Evolutionary conservation across 1,284 basidiomycete species (phyloP).

Genomic region (Cronartium quercuum): DNA sequence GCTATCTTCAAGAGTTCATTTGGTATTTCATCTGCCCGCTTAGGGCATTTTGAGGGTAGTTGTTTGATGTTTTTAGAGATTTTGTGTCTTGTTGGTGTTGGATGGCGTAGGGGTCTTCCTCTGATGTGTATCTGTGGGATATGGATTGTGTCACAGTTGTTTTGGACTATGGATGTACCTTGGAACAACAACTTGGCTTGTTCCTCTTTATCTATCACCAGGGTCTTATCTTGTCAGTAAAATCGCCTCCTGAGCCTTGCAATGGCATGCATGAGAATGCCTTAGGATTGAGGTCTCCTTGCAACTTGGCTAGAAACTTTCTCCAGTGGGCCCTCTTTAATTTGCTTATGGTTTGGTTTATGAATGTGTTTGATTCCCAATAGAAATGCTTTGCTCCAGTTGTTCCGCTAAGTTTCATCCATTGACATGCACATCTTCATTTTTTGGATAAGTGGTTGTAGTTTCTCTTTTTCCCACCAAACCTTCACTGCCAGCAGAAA

Average conservation of each 20-base stretch:
- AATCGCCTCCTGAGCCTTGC: not conserved
- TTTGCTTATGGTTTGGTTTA: not conserved
- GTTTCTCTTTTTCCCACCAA: not conserved
- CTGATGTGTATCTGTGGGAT: not conserved
- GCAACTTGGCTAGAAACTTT: not conserved
- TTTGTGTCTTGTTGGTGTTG: not conserved
- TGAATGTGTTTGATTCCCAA: not conserved
- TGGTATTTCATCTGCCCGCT: not conserved
- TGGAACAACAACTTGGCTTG: not conserved
- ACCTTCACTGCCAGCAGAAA: no score
- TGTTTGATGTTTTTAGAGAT: not conserved
- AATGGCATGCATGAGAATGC: not conserved
- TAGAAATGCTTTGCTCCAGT: not conserved
- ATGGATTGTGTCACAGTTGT: not conserved
- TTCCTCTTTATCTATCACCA: not conserved
- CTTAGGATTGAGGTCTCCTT: not conserved
- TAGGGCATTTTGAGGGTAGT: not conserved
- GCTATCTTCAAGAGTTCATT: not conserved
- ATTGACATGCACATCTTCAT: not conserved
- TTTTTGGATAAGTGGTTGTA: not conserved
- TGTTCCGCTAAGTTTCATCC: not conserved
- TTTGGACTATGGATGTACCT: not conserved
- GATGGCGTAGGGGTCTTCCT: not conserved
- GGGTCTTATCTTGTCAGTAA: not conserved
- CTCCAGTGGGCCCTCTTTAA: not conserved